Conservation (phyloP, 1,284 basidiomycete genomes). For the Leccinum solheimii region DNA sequence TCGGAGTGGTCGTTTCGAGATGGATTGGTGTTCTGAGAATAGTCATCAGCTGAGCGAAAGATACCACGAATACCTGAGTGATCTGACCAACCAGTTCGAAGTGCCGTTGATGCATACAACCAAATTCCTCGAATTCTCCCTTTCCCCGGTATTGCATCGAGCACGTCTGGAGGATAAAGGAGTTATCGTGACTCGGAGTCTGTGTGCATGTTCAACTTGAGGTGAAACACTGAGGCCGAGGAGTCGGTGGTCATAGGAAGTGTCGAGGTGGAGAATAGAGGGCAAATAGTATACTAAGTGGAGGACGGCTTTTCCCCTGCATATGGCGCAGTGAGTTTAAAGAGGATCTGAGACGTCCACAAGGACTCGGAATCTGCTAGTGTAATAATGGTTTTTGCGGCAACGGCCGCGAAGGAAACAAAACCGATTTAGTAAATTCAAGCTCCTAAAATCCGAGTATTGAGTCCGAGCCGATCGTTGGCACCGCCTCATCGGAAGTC, state of each 20-base stretch:
- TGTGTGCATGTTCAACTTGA: background rate
- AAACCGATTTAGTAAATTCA: background rate
- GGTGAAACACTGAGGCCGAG: background rate
- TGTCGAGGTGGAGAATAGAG: background rate
- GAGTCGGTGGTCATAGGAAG: background rate
- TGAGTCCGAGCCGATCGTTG: no score
- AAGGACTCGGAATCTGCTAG: background rate
- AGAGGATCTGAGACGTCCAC: background rate
- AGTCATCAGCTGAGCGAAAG: background rate
- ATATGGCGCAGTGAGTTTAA: background rate
- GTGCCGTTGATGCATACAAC: constrained; percentile 11
- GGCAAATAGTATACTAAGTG: background rate
- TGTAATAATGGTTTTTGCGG: background rate
- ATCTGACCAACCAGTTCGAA: constrained; percentile 23
- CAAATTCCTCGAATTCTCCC: constrained; percentile 24
- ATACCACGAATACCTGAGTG: constrained; percentile 12
- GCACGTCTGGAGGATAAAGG: constrained; percentile 8
- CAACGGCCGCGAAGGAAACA: background rate
- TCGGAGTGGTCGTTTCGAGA: constrained; percentile 14
- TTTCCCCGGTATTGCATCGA: constrained; percentile 13
- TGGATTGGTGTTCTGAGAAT: constrained; percentile 24
- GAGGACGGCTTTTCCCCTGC: background rate
- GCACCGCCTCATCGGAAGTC: no score
- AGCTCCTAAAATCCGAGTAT: constrained; percentile 24
- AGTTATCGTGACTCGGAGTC: background rate